phyloP scores from a whole-genome alignment of 139 green algal genomes.

The Chlorella sp. region DNA sequence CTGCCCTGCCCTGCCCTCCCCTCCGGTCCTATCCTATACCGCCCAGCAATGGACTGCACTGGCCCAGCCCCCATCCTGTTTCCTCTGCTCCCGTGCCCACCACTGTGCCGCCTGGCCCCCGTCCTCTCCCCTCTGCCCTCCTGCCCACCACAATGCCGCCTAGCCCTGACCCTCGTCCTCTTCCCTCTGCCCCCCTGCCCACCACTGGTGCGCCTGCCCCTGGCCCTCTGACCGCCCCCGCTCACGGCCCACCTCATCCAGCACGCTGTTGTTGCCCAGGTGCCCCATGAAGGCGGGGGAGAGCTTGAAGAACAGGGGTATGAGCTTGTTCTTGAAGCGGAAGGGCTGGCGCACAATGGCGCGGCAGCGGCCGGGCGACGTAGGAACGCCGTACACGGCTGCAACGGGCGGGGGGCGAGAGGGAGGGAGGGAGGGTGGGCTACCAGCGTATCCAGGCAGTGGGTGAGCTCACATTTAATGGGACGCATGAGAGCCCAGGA shows the following conservation, averaged over 20 bases:
- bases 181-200: too few relatives aligned
- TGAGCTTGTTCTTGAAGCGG: constrained; percentile 55
- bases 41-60: too few relatives aligned
- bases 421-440: neutral
- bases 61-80: too few relatives aligned
- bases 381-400: constrained; percentile 53
- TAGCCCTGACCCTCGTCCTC: too few relatives aligned
- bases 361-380: constrained; percentile 49
- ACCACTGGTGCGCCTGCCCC: too few relatives aligned
- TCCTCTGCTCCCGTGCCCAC: too few relatives aligned
- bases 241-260: constrained; percentile 57
- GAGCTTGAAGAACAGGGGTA: constrained; percentile 33
- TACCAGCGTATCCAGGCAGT: too few relatives aligned
- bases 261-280: constrained; percentile 54
- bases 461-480: too few relatives aligned
- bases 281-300: constrained; percentile 49
- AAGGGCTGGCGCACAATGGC: constrained; percentile 62
- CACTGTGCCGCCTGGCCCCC: neutral
- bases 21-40: too few relatives aligned
- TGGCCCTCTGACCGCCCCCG: neutral
- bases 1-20: too few relatives aligned
- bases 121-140: neutral
- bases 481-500: neutral
- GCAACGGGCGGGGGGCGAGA: neutral
- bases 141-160: neutral